A percentile compares a stretch with the other conserved stretches of the same genome.
These are phyloP conservation scores for Quercus lobata DNA, from an alignment of 331 rosid species.

Conservation along the genomic window DNA sequence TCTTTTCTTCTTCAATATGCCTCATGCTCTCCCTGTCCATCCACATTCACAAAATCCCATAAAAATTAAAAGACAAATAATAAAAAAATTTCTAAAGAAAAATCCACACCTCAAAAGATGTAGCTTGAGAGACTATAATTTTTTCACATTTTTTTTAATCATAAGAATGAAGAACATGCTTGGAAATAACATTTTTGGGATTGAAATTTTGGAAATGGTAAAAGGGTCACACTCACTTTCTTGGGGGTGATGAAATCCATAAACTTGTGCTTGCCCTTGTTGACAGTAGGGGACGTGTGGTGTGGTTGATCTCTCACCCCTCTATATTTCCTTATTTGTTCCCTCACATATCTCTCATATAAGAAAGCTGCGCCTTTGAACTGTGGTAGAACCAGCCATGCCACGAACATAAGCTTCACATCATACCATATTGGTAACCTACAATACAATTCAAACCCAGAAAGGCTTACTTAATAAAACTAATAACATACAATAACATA, in stretches of 20 bases:
- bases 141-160: too few species aligned
- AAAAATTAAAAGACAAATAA: too few species aligned
- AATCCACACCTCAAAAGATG: too few species aligned
- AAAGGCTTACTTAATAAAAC: neutral
- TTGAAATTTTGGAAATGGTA: neutral
- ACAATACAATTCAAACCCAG: neutral
- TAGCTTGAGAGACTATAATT: too few species aligned
- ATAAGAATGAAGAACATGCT: neutral
- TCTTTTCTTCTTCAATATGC: constrained; percentile 39
- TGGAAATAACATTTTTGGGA: neutral
- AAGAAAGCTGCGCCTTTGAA: constrained; percentile 86
- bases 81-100: too few species aligned
- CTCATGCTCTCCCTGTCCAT: constrained; percentile 46
- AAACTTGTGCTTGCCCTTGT: constrained; percentile 50
- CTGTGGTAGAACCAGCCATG: constrained; percentile 84
- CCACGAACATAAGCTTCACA: constrained; percentile 65
- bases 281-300: constrained; percentile 22
- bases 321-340: constrained; percentile 36
- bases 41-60: neutral
- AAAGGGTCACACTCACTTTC: constrained; percentile 43
- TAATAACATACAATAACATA: too few species aligned
- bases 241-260: constrained; percentile 44
- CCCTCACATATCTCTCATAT: constrained; percentile 67
- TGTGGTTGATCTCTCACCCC: constrained; percentile 8
- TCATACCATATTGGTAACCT: constrained; percentile 86